A percentile compares a stretch with the other conserved stretches of the same genome.
These are phyloP conservation scores for Senecio squalidus DNA, from an alignment of 140 eudicot genomes.

Conservation along the genomic window DNA sequence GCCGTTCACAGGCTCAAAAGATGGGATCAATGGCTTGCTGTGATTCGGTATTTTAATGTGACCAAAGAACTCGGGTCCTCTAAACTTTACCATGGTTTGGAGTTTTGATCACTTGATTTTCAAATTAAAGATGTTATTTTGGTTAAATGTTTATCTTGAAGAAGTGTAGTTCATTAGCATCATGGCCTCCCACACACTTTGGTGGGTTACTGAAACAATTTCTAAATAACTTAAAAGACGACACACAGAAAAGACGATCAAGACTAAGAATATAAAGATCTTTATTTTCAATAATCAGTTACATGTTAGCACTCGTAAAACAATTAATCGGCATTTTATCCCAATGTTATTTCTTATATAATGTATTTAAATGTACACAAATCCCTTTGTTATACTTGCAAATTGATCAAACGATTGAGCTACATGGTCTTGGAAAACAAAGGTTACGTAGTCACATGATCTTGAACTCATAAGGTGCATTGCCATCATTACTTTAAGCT, in stretches of 20 bases:
- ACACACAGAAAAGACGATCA: constrained; percentile 2
- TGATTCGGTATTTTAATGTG: constrained; percentile 55
- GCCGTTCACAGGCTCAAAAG: constrained; percentile 72
- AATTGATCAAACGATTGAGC: background rate
- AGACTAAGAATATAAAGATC: constrained; percentile 20
- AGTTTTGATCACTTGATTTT: constrained; percentile 11
- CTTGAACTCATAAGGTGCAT: constrained; percentile 13
- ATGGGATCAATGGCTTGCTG: constrained; percentile 73
- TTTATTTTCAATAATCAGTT: constrained; percentile 8
- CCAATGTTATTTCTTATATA: background rate
- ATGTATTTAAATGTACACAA: constrained; percentile 13
- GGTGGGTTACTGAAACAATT: background rate
- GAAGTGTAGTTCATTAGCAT: background rate
- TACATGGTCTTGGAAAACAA: background rate
- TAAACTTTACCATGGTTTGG: constrained; percentile 31
- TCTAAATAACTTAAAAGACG: too few relatives aligned
- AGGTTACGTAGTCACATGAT: constrained; percentile 16
- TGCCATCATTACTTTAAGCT: constrained; percentile 30
- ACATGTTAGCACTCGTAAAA: constrained; percentile 17
- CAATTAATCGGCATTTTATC: constrained; percentile 7
- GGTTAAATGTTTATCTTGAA: background rate
- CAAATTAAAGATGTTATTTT: background rate
- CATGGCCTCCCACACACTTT: background rate
- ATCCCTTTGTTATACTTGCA: constrained; percentile 6
- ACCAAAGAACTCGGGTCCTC: constrained; percentile 43